phyloP scores from a whole-genome alignment of 2,329 filamentous ascomycete genomes.

The Nemania bipapillata region DNA sequence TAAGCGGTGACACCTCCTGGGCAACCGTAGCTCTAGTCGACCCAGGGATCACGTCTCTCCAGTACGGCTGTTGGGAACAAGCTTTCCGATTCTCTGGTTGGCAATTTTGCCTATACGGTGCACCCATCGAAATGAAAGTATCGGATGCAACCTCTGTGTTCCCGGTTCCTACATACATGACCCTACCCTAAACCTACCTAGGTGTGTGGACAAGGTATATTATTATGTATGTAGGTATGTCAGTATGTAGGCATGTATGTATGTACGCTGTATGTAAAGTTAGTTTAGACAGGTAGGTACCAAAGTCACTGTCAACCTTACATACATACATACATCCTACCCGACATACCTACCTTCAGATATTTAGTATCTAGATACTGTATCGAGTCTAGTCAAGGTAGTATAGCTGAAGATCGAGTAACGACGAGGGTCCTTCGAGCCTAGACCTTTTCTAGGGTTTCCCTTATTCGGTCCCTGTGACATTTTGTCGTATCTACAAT shows the following conservation, averaged over 20 bases:
- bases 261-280: not conserved
- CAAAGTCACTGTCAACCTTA: not conserved
- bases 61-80: slow-evolving; percentile 32
- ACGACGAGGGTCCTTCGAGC: slow-evolving; percentile 26
- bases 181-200: too few relatives aligned
- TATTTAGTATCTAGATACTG: too few relatives aligned
- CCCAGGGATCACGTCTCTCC: slow-evolving; percentile 11
- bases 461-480: slow-evolving; percentile 24
- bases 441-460: slow-evolving; percentile 30
- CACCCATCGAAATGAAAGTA: slow-evolving; percentile 30
- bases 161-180: slow-evolving; percentile 31
- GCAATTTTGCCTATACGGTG: slow-evolving; percentile 36
- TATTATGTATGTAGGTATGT: too few relatives aligned
- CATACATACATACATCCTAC: too few relatives aligned
- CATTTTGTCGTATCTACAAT: slow-evolving; percentile 7
- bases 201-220: slow-evolving; percentile 12
- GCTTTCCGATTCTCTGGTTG: slow-evolving; percentile 35
- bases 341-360: not conserved
- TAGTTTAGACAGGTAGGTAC: not conserved
- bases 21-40: slow-evolving; percentile 29
- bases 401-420: slow-evolving; percentile 35
- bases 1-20: slow-evolving; percentile 19
- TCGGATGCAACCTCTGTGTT: slow-evolving; percentile 31
- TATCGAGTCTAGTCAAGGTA: slow-evolving; percentile 9
- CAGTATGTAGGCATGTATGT: too few relatives aligned